These are phyloP conservation scores for Candida sanyiensis DNA, from an alignment of 805 yeast genomes.

Conservation along the genomic window DNA sequence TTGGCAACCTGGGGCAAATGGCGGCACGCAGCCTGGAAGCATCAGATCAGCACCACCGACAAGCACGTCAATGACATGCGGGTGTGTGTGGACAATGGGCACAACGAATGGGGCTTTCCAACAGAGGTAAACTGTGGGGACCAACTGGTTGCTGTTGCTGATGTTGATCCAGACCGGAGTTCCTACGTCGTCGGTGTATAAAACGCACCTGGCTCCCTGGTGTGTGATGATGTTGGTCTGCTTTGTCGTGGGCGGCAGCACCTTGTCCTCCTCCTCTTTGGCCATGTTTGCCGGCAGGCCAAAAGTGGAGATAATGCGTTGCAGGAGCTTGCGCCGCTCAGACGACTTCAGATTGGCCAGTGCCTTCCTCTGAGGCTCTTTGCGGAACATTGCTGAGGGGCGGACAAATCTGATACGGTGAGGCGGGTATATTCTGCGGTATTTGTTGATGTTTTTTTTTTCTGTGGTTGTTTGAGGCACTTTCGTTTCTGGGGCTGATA, in stretches of 20 bases:
- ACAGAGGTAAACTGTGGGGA: slow-evolving; percentile 69
- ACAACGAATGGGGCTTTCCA: slow-evolving; percentile 65
- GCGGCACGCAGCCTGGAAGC: slow-evolving; percentile 63
- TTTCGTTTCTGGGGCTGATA: no score
- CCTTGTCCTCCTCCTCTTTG: slow-evolving; percentile 18
- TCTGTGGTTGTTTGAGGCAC: no score
- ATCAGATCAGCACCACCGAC: slow-evolving; percentile 75
- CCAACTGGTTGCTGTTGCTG: slow-evolving; percentile 28
- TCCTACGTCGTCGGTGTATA: slow-evolving; percentile 58
- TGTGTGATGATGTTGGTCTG: slow-evolving; percentile 56
- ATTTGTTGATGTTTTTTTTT: background rate
- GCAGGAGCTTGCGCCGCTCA: slow-evolving; percentile 57
- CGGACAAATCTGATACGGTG: background rate
- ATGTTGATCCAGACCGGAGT: slow-evolving; percentile 70
- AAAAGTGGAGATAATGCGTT: slow-evolving; percentile 37
- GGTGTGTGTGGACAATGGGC: slow-evolving; percentile 68
- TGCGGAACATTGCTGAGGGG: slow-evolving; percentile 55
- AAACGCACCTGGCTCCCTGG: slow-evolving; percentile 48
- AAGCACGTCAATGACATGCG: slow-evolving; percentile 64
- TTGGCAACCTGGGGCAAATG: slow-evolving; percentile 44
- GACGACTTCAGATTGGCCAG: slow-evolving; percentile 76
- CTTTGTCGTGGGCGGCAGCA: slow-evolving; percentile 35
- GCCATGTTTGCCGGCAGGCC: slow-evolving; percentile 31
- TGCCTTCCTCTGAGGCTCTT: slow-evolving; percentile 50
- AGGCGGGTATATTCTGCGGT: background rate